A percentile compares a stretch with the other conserved stretches of the same genome.
Evolutionary conservation across 805 yeast genomes (phyloP).

Genomic region (Candida manassasensis): DNA sequence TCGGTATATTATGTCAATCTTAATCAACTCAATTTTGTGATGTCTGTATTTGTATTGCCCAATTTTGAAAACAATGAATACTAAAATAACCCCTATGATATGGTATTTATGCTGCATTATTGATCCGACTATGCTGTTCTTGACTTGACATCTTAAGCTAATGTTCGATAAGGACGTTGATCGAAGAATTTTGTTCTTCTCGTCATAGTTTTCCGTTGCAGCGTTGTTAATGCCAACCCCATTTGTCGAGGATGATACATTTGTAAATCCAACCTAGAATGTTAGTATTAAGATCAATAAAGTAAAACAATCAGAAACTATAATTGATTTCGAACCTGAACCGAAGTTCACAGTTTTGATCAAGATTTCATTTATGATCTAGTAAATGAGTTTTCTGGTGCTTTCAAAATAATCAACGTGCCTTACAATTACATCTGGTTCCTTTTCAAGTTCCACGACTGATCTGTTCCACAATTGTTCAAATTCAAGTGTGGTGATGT

Average conservation of each 20-base stretch:
- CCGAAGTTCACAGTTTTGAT: neutral
- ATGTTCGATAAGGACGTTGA: constrained; percentile 66
- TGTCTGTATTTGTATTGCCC: constrained; percentile 31
- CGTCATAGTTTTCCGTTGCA: constrained; percentile 26
- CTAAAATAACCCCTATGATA: constrained; percentile 13
- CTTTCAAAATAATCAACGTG: constrained; percentile 43
- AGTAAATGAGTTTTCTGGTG: neutral
- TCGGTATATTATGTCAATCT: constrained; percentile 42
- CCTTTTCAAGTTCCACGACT: constrained; percentile 53
- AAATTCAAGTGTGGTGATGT: constrained; percentile 57
- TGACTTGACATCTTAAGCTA: constrained; percentile 52
- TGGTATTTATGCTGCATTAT: constrained; percentile 20
- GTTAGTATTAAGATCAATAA: constrained; percentile 21
- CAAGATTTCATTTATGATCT: too few species aligned
- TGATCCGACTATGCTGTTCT: constrained; percentile 44
- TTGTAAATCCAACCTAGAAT: constrained; percentile 13
- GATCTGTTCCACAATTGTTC: constrained; percentile 71
- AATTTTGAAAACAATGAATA: constrained; percentile 16
- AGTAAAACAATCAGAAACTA: constrained; percentile 2
- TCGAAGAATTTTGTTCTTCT: constrained; percentile 57
- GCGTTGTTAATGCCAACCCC: constrained; percentile 33
- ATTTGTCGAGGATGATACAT: constrained; percentile 13
- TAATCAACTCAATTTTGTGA: constrained; percentile 33
- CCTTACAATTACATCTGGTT: constrained; percentile 75
- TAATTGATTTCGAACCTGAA: neutral